These are phyloP conservation scores for Sungouiozyma ichnusensis DNA, from an alignment of 805 yeast genomes.

Conservation along the genomic window DNA sequence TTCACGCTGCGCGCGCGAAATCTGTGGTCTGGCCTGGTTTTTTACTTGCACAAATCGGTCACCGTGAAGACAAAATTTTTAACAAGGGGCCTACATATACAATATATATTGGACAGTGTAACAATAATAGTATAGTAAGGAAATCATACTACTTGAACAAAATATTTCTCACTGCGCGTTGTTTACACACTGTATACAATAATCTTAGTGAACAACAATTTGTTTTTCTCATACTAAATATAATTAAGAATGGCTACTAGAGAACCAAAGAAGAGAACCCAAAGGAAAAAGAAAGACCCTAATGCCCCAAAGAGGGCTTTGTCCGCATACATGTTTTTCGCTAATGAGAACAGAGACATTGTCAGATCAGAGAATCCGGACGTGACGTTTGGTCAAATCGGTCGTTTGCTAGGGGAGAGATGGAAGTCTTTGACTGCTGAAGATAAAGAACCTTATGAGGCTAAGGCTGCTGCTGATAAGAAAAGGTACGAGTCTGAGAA, in stretches of 20 bases:
- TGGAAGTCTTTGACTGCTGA: slow-evolving; percentile 86
- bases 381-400: slow-evolving; percentile 89
- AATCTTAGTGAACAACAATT: too few relatives aligned
- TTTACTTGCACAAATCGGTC: background rate
- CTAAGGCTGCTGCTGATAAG: slow-evolving; percentile 91
- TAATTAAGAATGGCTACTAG: slow-evolving; percentile 31
- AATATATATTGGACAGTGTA: background rate
- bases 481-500: slow-evolving; percentile 95
- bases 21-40: background rate
- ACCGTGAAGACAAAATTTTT: background rate
- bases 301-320: slow-evolving; percentile 98
- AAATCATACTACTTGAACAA: background rate
- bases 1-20: background rate
- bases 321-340: slow-evolving; percentile 98
- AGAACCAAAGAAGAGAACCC: slow-evolving; percentile 22
- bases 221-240: too few relatives aligned
- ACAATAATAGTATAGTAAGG: background rate
- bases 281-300: slow-evolving; percentile 62
- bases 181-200: too few relatives aligned
- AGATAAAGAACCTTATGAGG: slow-evolving; percentile 83
- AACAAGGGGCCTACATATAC: background rate
- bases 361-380: slow-evolving; percentile 97
- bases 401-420: slow-evolving; percentile 87
- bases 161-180: background rate
- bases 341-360: slow-evolving; percentile 92